Evolutionary conservation across 140 eudicot species (phyloP), one percentile per base, ranked within the genome.

Genomic region (Flaveria floridana): DNA sequence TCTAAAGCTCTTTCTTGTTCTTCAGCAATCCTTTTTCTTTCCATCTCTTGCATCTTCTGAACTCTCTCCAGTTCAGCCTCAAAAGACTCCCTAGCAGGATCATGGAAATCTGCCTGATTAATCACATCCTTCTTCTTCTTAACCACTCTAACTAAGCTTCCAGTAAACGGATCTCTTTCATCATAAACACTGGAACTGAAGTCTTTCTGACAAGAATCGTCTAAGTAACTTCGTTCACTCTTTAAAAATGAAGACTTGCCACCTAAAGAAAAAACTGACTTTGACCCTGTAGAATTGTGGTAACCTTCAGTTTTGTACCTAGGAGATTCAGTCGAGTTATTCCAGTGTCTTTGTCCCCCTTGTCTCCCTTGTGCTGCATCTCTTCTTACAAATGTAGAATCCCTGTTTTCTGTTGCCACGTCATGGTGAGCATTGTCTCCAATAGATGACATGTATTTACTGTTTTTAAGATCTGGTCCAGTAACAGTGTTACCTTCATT

Each of bases 11-110:
- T 84, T 85, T 95, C 97, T 67, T 95, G 99, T 81, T 95, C 96
- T 68, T 88, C 95, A 72, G 86, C 78, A 2, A 85, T 47, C 65
- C 87, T 83, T 71, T 89, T 90, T 25, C 99, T 72, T 84, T 95
- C 99, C 89, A 88, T 88, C 80, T 95, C 97, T 82, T 95, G 99
- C 91, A 95, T 84, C 83, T 84, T 91, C 79, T 95, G 99, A 63
- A 95, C 97, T 78, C 96, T 84, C 78, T 95, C 99, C 56, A 95
- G 92, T 59, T 95, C 99, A 52, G 99, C 99, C 77, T 95, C 99
- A 65, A 95, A 95, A 4, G 99, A 95, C 79, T 95, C 97, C 74
- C 99, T 82, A 12, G 82, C 95, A 72, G 97, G 99, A 78, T 95
- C 99, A 80, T 87, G 95, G 16, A 90, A 87, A 71, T 88, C 92